phyloP scores from a whole-genome alignment of 2,329 filamentous ascomycete genomes.

The Ophiocordyceps camponoti-saundersi region DNA sequence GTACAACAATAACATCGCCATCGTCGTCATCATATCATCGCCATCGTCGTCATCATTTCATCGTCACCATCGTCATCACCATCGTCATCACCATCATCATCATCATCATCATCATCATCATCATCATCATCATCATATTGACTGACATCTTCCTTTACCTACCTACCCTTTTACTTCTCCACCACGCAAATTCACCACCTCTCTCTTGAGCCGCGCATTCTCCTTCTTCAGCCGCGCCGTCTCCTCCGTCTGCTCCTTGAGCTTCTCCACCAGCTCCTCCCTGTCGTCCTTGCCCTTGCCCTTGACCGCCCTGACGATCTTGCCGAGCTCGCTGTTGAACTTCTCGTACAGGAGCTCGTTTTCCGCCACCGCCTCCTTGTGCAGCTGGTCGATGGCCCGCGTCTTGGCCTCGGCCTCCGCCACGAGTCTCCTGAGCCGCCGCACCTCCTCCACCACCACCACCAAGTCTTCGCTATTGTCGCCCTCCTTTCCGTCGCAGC shows the following conservation, averaged over 20 bases:
- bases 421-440: slow-evolving; percentile 34
- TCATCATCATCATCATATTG: not conserved
- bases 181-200: slow-evolving; percentile 55
- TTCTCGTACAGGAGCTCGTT: slow-evolving; percentile 85
- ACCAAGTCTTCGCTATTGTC: slow-evolving; percentile 37
- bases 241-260: slow-evolving; percentile 65
- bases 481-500: slow-evolving; percentile 11
- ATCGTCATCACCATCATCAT: too few species aligned
- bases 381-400: slow-evolving; percentile 71
- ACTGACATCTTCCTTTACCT: not conserved
- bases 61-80: too few species aligned
- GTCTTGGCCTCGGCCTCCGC: slow-evolving; percentile 58
- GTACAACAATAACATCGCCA: not conserved
- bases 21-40: too few species aligned
- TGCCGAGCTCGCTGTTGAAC: slow-evolving; percentile 80
- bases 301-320: slow-evolving; percentile 61
- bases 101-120: too few species aligned
- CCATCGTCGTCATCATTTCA: too few species aligned
- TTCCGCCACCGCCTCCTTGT: slow-evolving; percentile 74
- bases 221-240: slow-evolving; percentile 65
- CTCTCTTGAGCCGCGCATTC: slow-evolving; percentile 66
- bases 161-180: slow-evolving; percentile 13
- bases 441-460: slow-evolving; percentile 53
- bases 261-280: slow-evolving; percentile 54
- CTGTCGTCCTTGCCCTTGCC: slow-evolving; percentile 60